These are phyloP conservation scores for Ascoidea asiatica DNA, from an alignment of 805 yeast genomes.

Conservation along the genomic window DNA sequence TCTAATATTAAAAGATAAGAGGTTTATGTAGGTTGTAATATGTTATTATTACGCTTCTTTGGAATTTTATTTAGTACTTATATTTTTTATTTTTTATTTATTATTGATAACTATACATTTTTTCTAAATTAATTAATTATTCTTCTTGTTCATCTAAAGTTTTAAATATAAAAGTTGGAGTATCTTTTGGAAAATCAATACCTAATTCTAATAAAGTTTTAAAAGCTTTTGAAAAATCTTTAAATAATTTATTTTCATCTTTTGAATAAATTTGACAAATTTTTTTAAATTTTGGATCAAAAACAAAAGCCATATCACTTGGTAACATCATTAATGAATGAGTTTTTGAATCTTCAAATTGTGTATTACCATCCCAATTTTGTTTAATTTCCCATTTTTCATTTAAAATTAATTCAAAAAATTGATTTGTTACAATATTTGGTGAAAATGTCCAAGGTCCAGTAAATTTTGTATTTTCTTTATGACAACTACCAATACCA, in stretches of 20 bases:
- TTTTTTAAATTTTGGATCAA: conserved; percentile 42
- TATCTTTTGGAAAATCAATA: conserved; percentile 41
- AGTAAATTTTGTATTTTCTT: conserved; percentile 57
- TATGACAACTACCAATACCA: conserved; percentile 63
- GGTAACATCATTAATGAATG: conserved; percentile 74
- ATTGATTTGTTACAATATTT: conserved; percentile 61
- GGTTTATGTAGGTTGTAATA: not conserved
- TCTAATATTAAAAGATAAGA: not conserved
- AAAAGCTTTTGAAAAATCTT: conserved; percentile 55
- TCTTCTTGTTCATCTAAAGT: conserved; percentile 57
- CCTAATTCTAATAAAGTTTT: conserved; percentile 68
- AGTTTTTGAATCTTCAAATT: conserved; percentile 46
- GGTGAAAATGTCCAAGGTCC: conserved; percentile 88
- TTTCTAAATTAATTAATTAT: too few species aligned
- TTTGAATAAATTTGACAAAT: conserved; percentile 59
- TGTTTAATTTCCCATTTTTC: conserved; percentile 37
- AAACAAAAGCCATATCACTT: conserved; percentile 59
- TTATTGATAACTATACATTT: not conserved
- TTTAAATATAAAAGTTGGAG: conserved; percentile 35
- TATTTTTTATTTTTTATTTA: too few species aligned
- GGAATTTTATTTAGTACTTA: not conserved
- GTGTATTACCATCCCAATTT: conserved; percentile 49
- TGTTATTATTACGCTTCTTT: not conserved
- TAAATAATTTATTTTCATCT: conserved; percentile 47
- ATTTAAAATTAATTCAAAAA: conserved; percentile 43